These are phyloP conservation scores for Ceratobasidium sp. DNA, from an alignment of 1,284 basidiomycete species.

Conservation along the genomic window DNA sequence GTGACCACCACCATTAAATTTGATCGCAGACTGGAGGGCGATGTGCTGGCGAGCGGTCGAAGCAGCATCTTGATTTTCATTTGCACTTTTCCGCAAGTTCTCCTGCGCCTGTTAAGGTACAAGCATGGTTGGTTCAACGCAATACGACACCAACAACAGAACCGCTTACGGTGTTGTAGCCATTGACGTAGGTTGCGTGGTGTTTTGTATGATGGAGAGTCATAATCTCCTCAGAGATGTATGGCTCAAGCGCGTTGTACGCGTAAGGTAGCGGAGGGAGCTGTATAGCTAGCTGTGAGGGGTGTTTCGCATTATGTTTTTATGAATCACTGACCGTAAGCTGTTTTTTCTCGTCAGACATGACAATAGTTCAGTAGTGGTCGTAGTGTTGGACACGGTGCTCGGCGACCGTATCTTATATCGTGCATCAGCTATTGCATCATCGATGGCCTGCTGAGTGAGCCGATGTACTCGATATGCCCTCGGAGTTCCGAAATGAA, in stretches of 20 bases:
- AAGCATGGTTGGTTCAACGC: neutral
- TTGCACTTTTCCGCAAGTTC: too few species aligned
- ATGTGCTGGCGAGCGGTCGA: conserved; percentile 76
- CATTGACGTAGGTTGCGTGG: conserved; percentile 84
- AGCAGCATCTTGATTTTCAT: conserved; percentile 60
- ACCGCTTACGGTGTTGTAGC: conserved; percentile 66
- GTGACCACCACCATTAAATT: conserved; percentile 82
- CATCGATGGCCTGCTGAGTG: conserved; percentile 43
- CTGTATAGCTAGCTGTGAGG: conserved; percentile 5
- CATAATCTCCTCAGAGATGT: conserved; percentile 87
- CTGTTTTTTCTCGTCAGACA: too few species aligned
- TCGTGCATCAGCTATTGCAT: conserved; percentile 44
- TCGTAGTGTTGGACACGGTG: conserved; percentile 15
- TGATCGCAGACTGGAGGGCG: conserved; percentile 77
- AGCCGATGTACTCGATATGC: neutral
- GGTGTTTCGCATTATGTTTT: too few species aligned
- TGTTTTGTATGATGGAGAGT: conserved; percentile 89
- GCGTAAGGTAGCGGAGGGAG: conserved; percentile 62
- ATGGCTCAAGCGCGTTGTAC: conserved; percentile 80
- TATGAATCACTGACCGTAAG: too few species aligned
- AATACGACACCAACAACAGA: neutral
- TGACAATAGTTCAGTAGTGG: conserved; percentile 3
- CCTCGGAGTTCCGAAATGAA: conserved; percentile 36
- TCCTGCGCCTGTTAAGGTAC: conserved; percentile 51
- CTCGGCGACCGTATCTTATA: conserved; percentile 43